Base-by-base conservation (phyloP, 306 rosid species). In the Hylodesmum podocarpum region DNA sequence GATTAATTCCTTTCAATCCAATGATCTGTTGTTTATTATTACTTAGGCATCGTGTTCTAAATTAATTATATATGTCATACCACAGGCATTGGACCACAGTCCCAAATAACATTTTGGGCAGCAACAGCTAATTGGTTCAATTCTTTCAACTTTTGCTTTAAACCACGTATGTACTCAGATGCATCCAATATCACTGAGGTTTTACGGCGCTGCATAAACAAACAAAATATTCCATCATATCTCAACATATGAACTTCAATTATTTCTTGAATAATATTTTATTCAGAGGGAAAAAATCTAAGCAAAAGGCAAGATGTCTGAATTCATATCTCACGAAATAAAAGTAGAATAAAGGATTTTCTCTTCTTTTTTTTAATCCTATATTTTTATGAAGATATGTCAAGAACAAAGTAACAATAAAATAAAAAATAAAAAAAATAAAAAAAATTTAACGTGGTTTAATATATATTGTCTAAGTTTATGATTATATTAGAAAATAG, bases 121-220 rank as follows among this genome's bases (percentile, higher is more conserved):
- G 68, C 66, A 44, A 72, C 33, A 8, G 66, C 79, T 29, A 72
- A 55, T 55, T 75, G 63, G 43, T 78, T 71, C 73, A 82, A 24
- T 70, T 47, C 77, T 21, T 75, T 80, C 22, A 82, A 65, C 78
- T 74, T 78, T 25, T 59, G 63, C 86, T 82, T 85, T 29, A 87
- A 37, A 54, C 44, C 75, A 37, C 70, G 74, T 54, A 87, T 82
- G 61, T 80, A 82, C 50, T 73, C 57, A 5, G 78, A 74, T 37
- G 87, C 88, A 74, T 82, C 81, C 76, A 78, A 63, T 70, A 80
- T 31, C 6, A 47, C 71, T 18, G 89, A 78, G 22, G 70, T 66
- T 70, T 67, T 75, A 51, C 58, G 66, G 72, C 70, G 79, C 84
- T 81, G 81, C 71, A 69, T 7, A 61, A 16, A 59, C 36, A 70